Conservation (phyloP, 805 yeast genomes). For the Schwanniomyces sp. region DNA sequence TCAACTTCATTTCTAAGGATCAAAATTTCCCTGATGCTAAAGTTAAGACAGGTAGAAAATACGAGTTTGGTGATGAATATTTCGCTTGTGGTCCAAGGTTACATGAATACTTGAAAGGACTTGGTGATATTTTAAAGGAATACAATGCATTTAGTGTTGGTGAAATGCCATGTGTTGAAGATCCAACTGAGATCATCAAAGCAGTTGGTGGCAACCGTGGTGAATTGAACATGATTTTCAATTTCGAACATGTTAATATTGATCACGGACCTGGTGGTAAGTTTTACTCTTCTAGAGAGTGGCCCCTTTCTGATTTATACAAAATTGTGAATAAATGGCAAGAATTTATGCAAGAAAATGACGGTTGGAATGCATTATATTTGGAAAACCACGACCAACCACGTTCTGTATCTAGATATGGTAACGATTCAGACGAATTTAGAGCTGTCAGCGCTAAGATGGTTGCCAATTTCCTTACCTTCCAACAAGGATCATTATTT, state of each 20-base stretch:
- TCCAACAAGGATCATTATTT: constrained; percentile 1
- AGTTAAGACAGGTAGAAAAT: neutral
- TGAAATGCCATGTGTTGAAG: constrained; percentile 1
- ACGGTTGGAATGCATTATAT: constrained; percentile 1
- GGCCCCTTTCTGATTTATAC: constrained; percentile 9
- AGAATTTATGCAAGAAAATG: constrained; percentile 2
- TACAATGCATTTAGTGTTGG: constrained; percentile 1
- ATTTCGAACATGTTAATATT: constrained; percentile 13
- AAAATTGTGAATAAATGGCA: constrained; percentile 10
- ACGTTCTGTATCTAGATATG: constrained; percentile 1
- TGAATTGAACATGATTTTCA: constrained; percentile 21
- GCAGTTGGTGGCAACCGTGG: constrained; percentile 16
- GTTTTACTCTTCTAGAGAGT: constrained; percentile 5
- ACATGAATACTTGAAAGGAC: constrained; percentile 1
- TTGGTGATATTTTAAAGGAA: neutral
- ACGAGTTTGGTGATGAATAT: neutral
- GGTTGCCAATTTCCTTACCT: neutral
- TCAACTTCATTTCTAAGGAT: constrained; percentile 7
- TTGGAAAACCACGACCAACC: constrained; percentile 2
- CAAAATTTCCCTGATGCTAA: constrained; percentile 1
- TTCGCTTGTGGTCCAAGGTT: constrained; percentile 1
- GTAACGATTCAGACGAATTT: neutral
- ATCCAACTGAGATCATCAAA: constrained; percentile 8
- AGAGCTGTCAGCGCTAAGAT: neutral
- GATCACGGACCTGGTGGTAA: constrained; percentile 9